Percentiles rank a stretch among this genome's conserved stretches.
Evolutionary conservation across 441 rosid genomes (phyloP).

Genomic region (Theobroma grandiflorum): DNA sequence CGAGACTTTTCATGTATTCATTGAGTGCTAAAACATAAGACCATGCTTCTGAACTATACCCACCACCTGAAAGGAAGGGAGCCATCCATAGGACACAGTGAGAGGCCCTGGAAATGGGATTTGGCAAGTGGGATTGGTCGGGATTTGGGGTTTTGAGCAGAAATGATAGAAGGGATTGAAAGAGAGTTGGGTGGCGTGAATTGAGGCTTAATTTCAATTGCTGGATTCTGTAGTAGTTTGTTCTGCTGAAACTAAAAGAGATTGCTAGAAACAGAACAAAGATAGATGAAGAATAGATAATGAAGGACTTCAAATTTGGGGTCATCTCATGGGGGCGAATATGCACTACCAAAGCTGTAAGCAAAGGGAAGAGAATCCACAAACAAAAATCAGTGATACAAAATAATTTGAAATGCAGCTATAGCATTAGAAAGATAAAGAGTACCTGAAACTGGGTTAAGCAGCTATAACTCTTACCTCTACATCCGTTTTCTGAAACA

Average conservation of each 20-base stretch:
- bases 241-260: slow-evolving; percentile 38
- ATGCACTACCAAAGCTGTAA: neutral
- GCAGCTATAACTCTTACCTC: neutral
- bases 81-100: slow-evolving; percentile 93
- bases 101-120: slow-evolving; percentile 37
- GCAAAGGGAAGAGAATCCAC: neutral
- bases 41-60: slow-evolving; percentile 94
- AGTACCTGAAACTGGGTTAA: slow-evolving; percentile 19
- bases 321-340: slow-evolving; percentile 7
- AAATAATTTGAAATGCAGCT: neutral
- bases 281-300: slow-evolving; percentile 46
- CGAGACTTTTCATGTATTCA: slow-evolving; percentile 30
- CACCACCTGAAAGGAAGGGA: slow-evolving; percentile 91
- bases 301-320: slow-evolving; percentile 40
- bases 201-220: slow-evolving; percentile 46
- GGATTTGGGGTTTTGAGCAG: slow-evolving; percentile 23
- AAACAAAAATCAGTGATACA: neutral
- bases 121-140: slow-evolving; percentile 24
- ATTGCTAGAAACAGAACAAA: slow-evolving; percentile 56
- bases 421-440: neutral
- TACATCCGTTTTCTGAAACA: too few relatives aligned
- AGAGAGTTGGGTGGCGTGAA: slow-evolving; percentile 35
- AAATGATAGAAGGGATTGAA: slow-evolving; percentile 38
- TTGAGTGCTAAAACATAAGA: slow-evolving; percentile 71
- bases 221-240: slow-evolving; percentile 46